Evolutionary conservation across 208 protist genomes (phyloP), one percentile per base, ranked within the genome.

Genomic region (Acanthamoeba sp.): DNA sequence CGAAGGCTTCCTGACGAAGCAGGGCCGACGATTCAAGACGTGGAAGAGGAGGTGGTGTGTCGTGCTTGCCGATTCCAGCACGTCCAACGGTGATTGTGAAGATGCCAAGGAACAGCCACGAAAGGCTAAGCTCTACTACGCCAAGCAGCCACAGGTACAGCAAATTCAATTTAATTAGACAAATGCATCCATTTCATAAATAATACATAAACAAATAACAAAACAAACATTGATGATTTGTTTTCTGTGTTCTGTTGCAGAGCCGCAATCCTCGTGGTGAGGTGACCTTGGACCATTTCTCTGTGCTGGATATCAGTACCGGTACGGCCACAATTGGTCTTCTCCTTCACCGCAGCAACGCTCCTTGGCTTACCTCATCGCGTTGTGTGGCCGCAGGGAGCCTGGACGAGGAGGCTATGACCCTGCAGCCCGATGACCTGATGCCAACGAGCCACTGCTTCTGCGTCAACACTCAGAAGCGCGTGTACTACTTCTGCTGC

Each of bases 21-120:
- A 80, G 69, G 69, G 69, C 18, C 69, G 48, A 24, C 69, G 69
- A 80, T 80, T 80, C 69, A 80, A 80, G 29, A 80, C 69, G 29
- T 80, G 69, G 69, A 80, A 80, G 36, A 38, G 69, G 38, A 18
- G 69, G 36, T 80, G 69, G 69, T 80, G 69, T 9, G 69, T 80
- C 2, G 69, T 80, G 7, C 29, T 66, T 3, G 59, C 59, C 59
- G 59, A 66, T 66, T n/a, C n/a, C 22, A 34, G 59, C 29, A n/a
- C 22, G 12, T 3, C n/a, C 69, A 80, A 50, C 69, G 36, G 7
- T 7, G 36, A 80, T 2, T 12, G 32, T 22, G 69, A 45, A 32
- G 69, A 80, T 80, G 27, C 18, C 45, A 0, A 50, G 1, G 45
- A 50, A 50, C 20, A 2, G 14, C 64, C 64, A 10, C 18, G 36